Base-by-base conservation (phyloP, 352 stramenopile genomes). In the Pythium biforme region DNA sequence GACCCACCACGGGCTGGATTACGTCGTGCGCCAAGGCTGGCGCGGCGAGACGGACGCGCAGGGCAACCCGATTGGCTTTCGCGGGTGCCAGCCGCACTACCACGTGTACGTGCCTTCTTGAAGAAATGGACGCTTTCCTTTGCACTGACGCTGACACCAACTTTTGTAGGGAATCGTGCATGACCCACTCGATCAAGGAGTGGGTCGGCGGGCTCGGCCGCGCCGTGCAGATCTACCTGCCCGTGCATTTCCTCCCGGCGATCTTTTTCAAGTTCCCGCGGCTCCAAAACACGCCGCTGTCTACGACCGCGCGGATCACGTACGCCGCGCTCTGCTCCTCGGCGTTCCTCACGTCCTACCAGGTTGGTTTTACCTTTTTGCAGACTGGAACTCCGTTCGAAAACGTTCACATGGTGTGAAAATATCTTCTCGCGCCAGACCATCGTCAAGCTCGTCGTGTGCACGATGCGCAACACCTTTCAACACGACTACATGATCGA, bases 81-180 rank as follows among this genome's bases (percentile, higher is more conserved):
- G 83, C 5, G 64, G 75, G 19, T 95, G 86, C 41, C 86, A 95
- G 68, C 86, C 86, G 22, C 86, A 95, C 66, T 94, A 91, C 50
- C 86, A 95, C 78, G 79, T 87, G 86, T 91, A 90, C 47, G 64
- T 55, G 2, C 7, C 22, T 17, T 15, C 4, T 19, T 12, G 12
- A 23, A 0, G 26, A 20, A n/a, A n/a, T 22, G 22, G 14, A 51
- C 12, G 27, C 14, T 33, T 20, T 37, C 17, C 12, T 37, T 31
- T 19, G 15, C 12, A 22, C 3, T 60, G 7, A 37, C 49, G 6
- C 25, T 22, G 19, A 5, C 15, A 19, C 27, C 39, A 22, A 31
- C 19, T 14, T 66, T 12, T 37, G 10, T 46, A 91, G 81, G 66
- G 86, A 94, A 43, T 95, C 86, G n/a, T 95, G 86, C 23, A 55